Base-by-base conservation (phyloP, 1,284 basidiomycete species). In the Cryptococcus depauperatus region DNA sequence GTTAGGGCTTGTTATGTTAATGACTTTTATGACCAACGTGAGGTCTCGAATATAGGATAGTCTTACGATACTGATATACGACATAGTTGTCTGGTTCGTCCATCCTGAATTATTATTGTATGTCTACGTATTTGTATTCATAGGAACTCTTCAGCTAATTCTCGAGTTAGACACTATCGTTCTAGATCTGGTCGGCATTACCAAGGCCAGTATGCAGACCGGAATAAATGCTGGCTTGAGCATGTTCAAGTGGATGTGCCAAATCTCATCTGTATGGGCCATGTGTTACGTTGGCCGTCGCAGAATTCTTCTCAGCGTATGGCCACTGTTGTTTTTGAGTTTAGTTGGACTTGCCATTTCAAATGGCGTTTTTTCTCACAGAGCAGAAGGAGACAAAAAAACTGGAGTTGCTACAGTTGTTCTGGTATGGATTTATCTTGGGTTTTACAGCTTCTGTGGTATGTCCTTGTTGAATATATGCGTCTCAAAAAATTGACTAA, bases 41-140 rank as follows among this genome's bases (percentile, higher is more conserved):
- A 53, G 48, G 47, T 1, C 18, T 5, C 11, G 8, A 10, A 13
- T 23, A 14, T 26, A 21, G 3, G 5, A 30, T n/a, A 30, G 28
- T n/a, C n/a, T 30, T 30, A 8, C 28, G 28, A n/a, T 30, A 37
- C n/a, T n/a, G n/a, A n/a, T n/a, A n/a, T n/a, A n/a, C n/a, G n/a
- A 37, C 16, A 6, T 38, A 52, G 54, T 60, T 25, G 29, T 30
- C 29, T 30, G 29, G 29, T n/a, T 30, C 29, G n/a, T 66, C 67
- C 5, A 67, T 72, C 56, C 64, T 72, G 52, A 70, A 70, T 61
- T 70, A 53, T 46, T 72, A 72, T 59, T 72, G n/a, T n/a, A n/a
- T n/a, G n/a, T n/a, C n/a, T n/a, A n/a, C 51, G 50, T 44, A 26
- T 47, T 45, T 33, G 29, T 30, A 30, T 25, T n/a, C 9, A 19